Evolutionary conservation across 257 asterid genomes (phyloP), one percentile per base, ranked within the genome.

Genomic region (Anisodus tanguticus): DNA sequence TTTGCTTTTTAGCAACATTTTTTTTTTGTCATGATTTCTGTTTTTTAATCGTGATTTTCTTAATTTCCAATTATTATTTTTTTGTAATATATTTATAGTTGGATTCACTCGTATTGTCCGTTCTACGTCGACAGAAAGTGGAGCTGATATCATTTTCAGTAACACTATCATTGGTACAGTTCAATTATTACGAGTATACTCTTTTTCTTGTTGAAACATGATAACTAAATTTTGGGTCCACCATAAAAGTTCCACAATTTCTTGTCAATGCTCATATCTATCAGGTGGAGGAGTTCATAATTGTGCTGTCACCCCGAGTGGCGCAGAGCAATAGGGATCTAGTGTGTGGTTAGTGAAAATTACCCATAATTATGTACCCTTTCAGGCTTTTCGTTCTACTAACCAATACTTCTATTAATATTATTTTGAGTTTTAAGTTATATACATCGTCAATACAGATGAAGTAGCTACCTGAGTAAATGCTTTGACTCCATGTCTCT

Each of bases 401-500:
- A 13, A 35, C 5, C 5, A 9, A 12, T 71, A 71, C 9, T 70
- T 53, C 37, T 43, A 71, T 41, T 22, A 22, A 22, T 72, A 17
- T 70, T 8, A 3, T 15, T 2, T 66, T 26, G 45, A 64, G 45
- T 66, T 66, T 12, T 12, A 13, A 67, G n/a, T 66, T 31, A 11
- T 31, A 62, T 62, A 41, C 45, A 62, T 60, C 0, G 2, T 35
- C 11, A 3, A 8, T 35, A 13, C 5, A 6, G 7, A 67, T 67
- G 15, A 69, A 39, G 54, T 15, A 13, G 16, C 16, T 19, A 90
- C 91, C 91, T 82, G 92, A 8, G 91, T 87, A 67, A 90, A 88
- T 19, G 89, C 92, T 69, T 90, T 90, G 85, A 90, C 88, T 22
- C 91, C 92, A 80, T 88, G 88, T 58, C 92, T 90, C 80, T 88